A percentile compares a stretch with the other conserved stretches of the same genome.
These are phyloP conservation scores for Epithemia pelagica DNA, from an alignment of 108 stramenopile species.

Conservation along the genomic window DNA sequence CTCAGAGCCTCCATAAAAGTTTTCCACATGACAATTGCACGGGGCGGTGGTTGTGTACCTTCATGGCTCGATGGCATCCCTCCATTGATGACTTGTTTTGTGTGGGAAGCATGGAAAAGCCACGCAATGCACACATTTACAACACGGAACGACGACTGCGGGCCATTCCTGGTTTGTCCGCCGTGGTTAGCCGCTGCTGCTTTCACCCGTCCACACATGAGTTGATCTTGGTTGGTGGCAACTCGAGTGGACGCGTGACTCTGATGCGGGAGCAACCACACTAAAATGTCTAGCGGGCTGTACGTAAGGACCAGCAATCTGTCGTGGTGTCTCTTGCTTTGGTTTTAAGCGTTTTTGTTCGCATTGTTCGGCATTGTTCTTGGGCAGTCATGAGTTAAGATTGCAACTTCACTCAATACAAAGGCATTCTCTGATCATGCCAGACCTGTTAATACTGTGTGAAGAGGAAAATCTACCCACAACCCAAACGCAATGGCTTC, in stretches of 20 bases:
- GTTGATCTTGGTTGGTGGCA: conserved; percentile 65
- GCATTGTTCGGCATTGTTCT: too few species aligned
- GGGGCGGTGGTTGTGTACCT: conserved; percentile 75
- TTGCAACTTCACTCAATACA: too few species aligned
- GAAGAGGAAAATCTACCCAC: too few species aligned
- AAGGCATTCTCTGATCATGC: too few species aligned
- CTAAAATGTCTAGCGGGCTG: background rate
- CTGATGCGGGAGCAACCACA: conserved; percentile 37
- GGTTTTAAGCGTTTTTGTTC: too few species aligned
- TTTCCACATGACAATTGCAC: conserved; percentile 78
- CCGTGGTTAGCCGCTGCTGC: conserved; percentile 76
- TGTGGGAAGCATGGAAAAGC: conserved; percentile 69
- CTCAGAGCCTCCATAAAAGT: too few species aligned
- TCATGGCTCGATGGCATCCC: conserved; percentile 78
- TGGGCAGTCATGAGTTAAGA: too few species aligned
- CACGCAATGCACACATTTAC: conserved; percentile 66
- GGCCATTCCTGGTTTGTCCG: conserved; percentile 53
- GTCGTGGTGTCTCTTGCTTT: too few species aligned
- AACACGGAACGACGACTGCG: conserved; percentile 37
- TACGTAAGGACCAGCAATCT: too few species aligned
- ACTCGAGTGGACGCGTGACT: conserved; percentile 68
- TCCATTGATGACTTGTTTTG: conserved; percentile 57
- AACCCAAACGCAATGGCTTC: too few species aligned
- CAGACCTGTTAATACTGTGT: too few species aligned
- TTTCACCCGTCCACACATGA: conserved; percentile 68